Conservation (phyloP, 148 eudicot genomes). For the Chenopodium album region DNA sequence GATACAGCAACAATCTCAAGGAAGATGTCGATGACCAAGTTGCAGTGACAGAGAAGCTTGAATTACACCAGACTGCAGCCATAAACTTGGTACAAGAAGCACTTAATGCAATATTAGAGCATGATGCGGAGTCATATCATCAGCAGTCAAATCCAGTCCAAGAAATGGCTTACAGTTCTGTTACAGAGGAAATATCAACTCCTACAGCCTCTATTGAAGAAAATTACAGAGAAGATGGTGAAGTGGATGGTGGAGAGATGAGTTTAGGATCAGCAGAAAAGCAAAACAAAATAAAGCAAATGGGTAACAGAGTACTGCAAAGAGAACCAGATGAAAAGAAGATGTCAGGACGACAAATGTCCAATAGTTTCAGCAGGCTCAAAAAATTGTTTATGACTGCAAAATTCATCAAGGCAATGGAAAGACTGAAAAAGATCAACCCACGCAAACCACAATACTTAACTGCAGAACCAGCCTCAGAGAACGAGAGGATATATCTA, state of each 20-base stretch:
- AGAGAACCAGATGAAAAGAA: conserved; percentile 28
- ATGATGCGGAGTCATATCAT: conserved; percentile 20
- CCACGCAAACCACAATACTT: conserved; percentile 42
- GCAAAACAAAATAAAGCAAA: conserved; percentile 4
- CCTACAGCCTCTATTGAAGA: conserved; percentile 22
- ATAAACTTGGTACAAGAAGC: conserved; percentile 44
- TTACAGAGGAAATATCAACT: conserved; percentile 4
- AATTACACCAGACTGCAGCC: conserved; percentile 37
- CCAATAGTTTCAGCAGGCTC: conserved; percentile 65
- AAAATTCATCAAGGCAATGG: conserved; percentile 71
- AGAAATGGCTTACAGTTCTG: conserved; percentile 2
- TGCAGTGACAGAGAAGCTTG: conserved; percentile 14
- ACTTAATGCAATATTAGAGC: conserved; percentile 32
- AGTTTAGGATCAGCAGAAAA: conserved; percentile 23
- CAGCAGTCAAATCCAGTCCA: conserved; percentile 24
- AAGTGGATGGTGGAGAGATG: conserved; percentile 6
- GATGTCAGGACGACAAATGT: conserved; percentile 41
- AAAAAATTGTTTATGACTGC: conserved; percentile 63
- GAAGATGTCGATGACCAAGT: conserved; percentile 18
- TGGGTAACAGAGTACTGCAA: conserved; percentile 13
- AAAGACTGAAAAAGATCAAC: conserved; percentile 64
- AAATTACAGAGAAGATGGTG: conserved; percentile 7
- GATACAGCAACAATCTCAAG: conserved; percentile 5
- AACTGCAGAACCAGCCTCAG: conserved; percentile 37
- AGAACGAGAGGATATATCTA: conserved; percentile 54